These are phyloP conservation scores for Penicillium decumbens DNA, from an alignment of 2,329 filamentous ascomycete genomes.

Conservation along the genomic window DNA sequence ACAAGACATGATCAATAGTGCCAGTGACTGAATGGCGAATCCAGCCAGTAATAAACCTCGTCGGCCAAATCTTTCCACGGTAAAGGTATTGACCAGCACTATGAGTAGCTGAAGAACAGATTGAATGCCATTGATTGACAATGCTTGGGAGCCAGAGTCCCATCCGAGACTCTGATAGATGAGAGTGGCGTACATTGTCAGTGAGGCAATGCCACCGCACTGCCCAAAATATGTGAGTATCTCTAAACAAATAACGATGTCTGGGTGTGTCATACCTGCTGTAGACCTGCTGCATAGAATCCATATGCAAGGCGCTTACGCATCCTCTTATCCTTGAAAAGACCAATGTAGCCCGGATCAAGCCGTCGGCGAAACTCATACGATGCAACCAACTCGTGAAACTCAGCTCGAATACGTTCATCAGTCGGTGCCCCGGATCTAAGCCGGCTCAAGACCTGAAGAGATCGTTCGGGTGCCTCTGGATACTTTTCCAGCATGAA, in stretches of 20 bases:
- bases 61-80: slow-evolving; percentile 36
- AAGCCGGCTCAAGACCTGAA: slow-evolving; percentile 31
- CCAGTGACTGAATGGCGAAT: slow-evolving; percentile 36
- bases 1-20: slow-evolving; percentile 36
- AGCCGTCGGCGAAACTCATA: slow-evolving; percentile 33
- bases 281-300: slow-evolving; percentile 33
- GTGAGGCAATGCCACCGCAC: slow-evolving; percentile 29
- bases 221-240: neutral
- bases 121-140: slow-evolving; percentile 40
- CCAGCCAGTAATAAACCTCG: slow-evolving; percentile 34
- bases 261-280: slow-evolving; percentile 20
- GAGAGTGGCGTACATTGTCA: slow-evolving; percentile 40
- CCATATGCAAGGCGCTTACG: slow-evolving; percentile 39
- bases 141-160: slow-evolving; percentile 33
- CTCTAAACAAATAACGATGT: neutral
- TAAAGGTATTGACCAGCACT: slow-evolving; percentile 41
- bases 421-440: slow-evolving; percentile 29
- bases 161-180: slow-evolving; percentile 41
- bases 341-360: slow-evolving; percentile 28
- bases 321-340: slow-evolving; percentile 30
- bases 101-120: slow-evolving; percentile 38
- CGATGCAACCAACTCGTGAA: slow-evolving; percentile 37
- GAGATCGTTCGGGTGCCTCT: slow-evolving; percentile 29
- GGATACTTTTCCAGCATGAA: slow-evolving; percentile 37
- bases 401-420: slow-evolving; percentile 33